These are phyloP conservation scores for button mushroom (Agaricus bisporus) DNA, from an alignment of 768 basidiomycete species.

Conservation along the genomic window DNA sequence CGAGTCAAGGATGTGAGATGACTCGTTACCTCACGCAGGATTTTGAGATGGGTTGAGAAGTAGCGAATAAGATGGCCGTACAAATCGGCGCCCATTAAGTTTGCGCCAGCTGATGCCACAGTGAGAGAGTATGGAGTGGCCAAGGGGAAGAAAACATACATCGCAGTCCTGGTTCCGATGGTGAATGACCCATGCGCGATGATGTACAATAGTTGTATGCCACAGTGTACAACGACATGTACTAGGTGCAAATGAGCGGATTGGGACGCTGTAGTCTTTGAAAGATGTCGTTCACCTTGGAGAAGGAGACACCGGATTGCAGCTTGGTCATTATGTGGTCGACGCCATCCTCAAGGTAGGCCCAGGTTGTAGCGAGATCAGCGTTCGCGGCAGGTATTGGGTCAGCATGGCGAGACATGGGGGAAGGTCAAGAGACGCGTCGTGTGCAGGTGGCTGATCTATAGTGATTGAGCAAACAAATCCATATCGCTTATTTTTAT, in stretches of 20 bases:
- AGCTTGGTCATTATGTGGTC: conserved; percentile 92
- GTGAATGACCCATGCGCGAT: conserved; percentile 26
- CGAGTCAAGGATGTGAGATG: conserved; percentile 1
- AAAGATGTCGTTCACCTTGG: conserved; percentile 34
- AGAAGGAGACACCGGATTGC: conserved; percentile 83
- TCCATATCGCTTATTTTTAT: not conserved
- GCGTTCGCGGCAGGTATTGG: conserved; percentile 63
- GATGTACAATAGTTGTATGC: conserved; percentile 98
- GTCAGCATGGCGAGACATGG: conserved; percentile 27
- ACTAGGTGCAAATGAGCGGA: conserved; percentile 32
- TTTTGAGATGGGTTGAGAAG: conserved; percentile 80
- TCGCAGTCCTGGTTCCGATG: conserved; percentile 27
- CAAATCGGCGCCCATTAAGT: conserved; percentile 94
- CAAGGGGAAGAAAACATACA: conserved; percentile 39
- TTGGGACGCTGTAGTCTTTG: not conserved
- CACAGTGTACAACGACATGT: conserved; percentile 87
- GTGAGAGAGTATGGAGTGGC: conserved; percentile 16
- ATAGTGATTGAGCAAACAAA: conserved; percentile 24
- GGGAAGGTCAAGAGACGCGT: conserved; percentile 18
- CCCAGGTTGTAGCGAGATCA: conserved; percentile 83
- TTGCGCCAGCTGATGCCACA: conserved; percentile 66
- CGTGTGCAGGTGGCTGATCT: not conserved
- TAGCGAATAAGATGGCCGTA: conserved; percentile 94
- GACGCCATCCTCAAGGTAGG: conserved; percentile 79
- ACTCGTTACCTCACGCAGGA: conserved; percentile 37